Base-by-base conservation (phyloP, 257 asterid species). In the Oldenlandia corymbosa region DNA sequence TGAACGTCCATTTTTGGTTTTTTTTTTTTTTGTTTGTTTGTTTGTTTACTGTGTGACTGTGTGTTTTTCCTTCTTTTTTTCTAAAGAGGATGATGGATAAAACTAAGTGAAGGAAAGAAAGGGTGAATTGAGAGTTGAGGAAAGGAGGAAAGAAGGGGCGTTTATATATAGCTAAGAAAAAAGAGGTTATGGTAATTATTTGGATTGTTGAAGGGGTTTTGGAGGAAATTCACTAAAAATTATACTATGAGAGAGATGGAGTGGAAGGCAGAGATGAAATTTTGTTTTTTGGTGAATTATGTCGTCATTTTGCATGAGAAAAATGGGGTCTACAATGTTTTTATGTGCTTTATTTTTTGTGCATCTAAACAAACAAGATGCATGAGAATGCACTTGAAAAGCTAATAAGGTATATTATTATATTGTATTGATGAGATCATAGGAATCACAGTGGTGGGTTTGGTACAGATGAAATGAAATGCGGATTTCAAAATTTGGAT, bases 231-330 rank as follows among this genome's bases (percentile, higher is more conserved):
- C n/a, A n/a, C n/a, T n/a, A n/a, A n/a, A n/a, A n/a, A n/a, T 1
- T 1, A 2, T 0, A 23, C 27, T 1, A 18, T 37, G 51, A 41
- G 70, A 39, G 70, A n/a, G 51, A n/a, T 16, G 55, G 39, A 17
- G 72, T 52, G 65, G 65, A 28, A 0, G n/a, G 71, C 36, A 26
- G 65, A 45, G 70, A 75, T 48, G 75, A 54, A 39, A 20, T 75
- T 48, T 60, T 58, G 21, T 61, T 46, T 26, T 64, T 30, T 12
- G 72, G 80, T 73, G 77, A 78, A 71, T 68, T 80, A 52, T 81
- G 82, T 76, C 85, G 85, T 80, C 90, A 81, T 50, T n/a, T 57
- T 49, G 67, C 65, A 62, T 45, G 67, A 68, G 61, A 66, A n/a
- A n/a, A 37, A 36, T 71, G 83, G 86, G 86, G 68, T 65, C 88